phyloP scores from a whole-genome alignment of 305 asterid species.

The Ilex paraguariensis region DNA sequence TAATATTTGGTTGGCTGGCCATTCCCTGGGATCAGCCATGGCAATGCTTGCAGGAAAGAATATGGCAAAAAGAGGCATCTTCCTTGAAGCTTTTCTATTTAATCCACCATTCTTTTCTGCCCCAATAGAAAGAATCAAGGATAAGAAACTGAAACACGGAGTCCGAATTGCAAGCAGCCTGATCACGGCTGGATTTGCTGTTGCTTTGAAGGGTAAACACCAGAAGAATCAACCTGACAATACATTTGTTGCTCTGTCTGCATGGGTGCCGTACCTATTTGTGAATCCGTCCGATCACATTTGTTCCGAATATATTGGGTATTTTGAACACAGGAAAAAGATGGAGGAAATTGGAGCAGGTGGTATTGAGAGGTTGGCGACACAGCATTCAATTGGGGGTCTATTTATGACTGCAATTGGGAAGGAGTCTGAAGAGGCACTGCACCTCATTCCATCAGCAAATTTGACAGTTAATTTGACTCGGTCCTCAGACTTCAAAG shows the following conservation, averaged over 20 bases:
- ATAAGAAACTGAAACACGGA: slow-evolving; percentile 69
- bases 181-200: slow-evolving; percentile 90
- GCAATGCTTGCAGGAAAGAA: slow-evolving; percentile 81
- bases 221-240: slow-evolving; percentile 28
- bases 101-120: slow-evolving; percentile 91
- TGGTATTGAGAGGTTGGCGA: slow-evolving; percentile 67
- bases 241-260: slow-evolving; percentile 46
- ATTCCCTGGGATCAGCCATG: slow-evolving; percentile 89
- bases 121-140: slow-evolving; percentile 79
- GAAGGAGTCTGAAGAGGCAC: slow-evolving; percentile 57
- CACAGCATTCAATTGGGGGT: slow-evolving; percentile 83
- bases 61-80: slow-evolving; percentile 64
- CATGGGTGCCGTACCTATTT: slow-evolving; percentile 67
- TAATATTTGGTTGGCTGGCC: slow-evolving; percentile 76
- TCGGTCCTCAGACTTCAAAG: slow-evolving; percentile 57
- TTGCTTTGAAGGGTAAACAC: slow-evolving; percentile 54
- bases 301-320: slow-evolving; percentile 84
- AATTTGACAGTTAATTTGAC: slow-evolving; percentile 49
- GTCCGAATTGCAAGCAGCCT: slow-evolving; percentile 80
- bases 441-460: slow-evolving; percentile 89
- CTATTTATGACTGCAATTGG: slow-evolving; percentile 68
- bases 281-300: slow-evolving; percentile 74
- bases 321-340: slow-evolving; percentile 74
- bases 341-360: slow-evolving; percentile 90
- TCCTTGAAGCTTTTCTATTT: slow-evolving; percentile 65